These are phyloP conservation scores for Microdochium nivale DNA, from an alignment of 2,329 filamentous ascomycete genomes.

Conservation along the genomic window DNA sequence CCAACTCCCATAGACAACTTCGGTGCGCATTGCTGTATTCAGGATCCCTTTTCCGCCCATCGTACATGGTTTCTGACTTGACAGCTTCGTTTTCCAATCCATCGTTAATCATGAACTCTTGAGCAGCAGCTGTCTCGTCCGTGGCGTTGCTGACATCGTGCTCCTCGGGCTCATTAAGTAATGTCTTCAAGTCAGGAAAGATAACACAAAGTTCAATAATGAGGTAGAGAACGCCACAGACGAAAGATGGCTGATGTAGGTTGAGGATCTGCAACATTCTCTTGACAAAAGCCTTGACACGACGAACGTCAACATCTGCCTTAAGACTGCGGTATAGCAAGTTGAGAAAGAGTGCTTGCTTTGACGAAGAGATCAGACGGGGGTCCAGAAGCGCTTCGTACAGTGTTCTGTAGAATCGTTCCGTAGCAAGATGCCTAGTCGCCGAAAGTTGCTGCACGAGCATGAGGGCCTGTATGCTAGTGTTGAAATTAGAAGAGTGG, in stretches of 20 bases:
- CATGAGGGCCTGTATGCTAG: conserved; percentile 89
- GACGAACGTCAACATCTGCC: conserved; percentile 78
- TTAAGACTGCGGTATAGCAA: conserved; percentile 83
- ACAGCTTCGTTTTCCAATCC: conserved; percentile 9
- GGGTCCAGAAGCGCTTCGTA: conserved; percentile 94
- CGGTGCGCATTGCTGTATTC: conserved; percentile 88
- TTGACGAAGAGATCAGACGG: conserved; percentile 79
- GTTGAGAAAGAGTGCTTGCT: conserved; percentile 92
- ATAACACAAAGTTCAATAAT: conserved; percentile 70
- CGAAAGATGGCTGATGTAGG: conserved; percentile 85
- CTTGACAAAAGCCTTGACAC: conserved; percentile 94
- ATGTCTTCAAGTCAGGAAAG: conserved; percentile 71
- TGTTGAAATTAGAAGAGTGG: conserved; percentile 98
- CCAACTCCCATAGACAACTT: conserved; percentile 87
- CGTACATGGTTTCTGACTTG: conserved; percentile 46
- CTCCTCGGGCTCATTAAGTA: conserved; percentile 75
- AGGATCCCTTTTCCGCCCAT: conserved; percentile 85
- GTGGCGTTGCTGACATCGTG: conserved; percentile 61
- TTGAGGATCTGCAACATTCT: conserved; percentile 80
- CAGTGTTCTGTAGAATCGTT: conserved; percentile 89
- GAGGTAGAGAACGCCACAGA: conserved; percentile 87
- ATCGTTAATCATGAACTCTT: conserved; percentile 10
- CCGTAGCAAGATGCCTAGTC: conserved; percentile 70
- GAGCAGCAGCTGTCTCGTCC: conserved; percentile 35
- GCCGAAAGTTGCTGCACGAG: conserved; percentile 87